phyloP scores from a whole-genome alignment of 2,329 filamentous ascomycete genomes.

The Trichoderma citrinoviride region DNA sequence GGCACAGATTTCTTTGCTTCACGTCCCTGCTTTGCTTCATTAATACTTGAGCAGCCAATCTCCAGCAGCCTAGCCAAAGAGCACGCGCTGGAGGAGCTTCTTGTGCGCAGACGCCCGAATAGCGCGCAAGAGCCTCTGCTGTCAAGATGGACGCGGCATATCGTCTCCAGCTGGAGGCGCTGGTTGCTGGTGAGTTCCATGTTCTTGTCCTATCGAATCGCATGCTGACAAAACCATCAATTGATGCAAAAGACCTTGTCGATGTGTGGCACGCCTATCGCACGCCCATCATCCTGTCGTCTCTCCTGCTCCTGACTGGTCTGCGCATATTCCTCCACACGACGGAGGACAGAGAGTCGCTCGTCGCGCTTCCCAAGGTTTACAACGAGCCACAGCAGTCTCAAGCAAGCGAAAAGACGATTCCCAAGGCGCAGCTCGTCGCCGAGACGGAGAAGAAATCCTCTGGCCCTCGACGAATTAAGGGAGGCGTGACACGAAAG shows the following conservation, averaged over 20 bases:
- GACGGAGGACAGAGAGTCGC: slow-evolving; percentile 35
- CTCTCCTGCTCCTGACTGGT: slow-evolving; percentile 39
- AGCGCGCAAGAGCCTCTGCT: not conserved
- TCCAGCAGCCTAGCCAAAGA: slow-evolving; percentile 16
- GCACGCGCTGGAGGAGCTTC: slow-evolving; percentile 9
- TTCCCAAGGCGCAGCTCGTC: slow-evolving; percentile 22
- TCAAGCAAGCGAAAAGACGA: slow-evolving; percentile 2
- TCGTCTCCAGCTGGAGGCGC: slow-evolving; percentile 13
- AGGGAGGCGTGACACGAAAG: slow-evolving; percentile 41
- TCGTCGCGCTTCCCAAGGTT: slow-evolving; percentile 39
- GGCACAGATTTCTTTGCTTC: slow-evolving; percentile 16
- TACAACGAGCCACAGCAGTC: slow-evolving; percentile 30
- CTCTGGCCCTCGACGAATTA: slow-evolving; percentile 49
- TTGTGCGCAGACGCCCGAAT: slow-evolving; percentile 6
- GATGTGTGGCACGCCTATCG: slow-evolving; percentile 49
- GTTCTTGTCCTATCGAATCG: not conserved
- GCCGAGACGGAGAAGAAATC: slow-evolving; percentile 34
- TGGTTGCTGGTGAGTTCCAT: slow-evolving; percentile 21
- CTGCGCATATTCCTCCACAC: slow-evolving; percentile 45
- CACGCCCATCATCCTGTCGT: slow-evolving; percentile 42
- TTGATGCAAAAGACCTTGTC: slow-evolving; percentile 35
- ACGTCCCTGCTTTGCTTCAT: too few relatives aligned
- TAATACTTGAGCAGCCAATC: not conserved
- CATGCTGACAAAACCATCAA: slow-evolving; percentile 10
- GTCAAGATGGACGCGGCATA: slow-evolving; percentile 22